Base-by-base conservation (phyloP, 129 eudicot genomes). In the Lactuca sativa region DNA sequence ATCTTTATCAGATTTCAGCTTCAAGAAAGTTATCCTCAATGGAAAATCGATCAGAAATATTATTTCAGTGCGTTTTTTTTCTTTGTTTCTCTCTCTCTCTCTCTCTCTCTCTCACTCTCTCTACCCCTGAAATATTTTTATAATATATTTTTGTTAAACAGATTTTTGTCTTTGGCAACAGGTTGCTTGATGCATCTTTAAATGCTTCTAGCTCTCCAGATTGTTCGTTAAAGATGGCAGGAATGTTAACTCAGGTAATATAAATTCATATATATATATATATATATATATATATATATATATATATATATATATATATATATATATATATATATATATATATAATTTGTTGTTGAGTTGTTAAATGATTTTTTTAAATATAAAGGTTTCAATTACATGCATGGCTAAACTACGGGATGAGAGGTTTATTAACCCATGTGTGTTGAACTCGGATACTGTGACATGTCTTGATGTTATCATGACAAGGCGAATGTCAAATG, bases 321-420 rank as follows among this genome's bases (percentile, higher is more conserved):
- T n/a, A n/a, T n/a, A n/a, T n/a, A n/a, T n/a, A n/a, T n/a, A n/a
- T n/a, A n/a, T n/a, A n/a, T n/a, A n/a, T n/a, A n/a, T n/a, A n/a
- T n/a, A n/a, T 0, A 16, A 43, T 25, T 25, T 25, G 30, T 2
- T 25, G 30, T 25, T 25, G 10, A 48, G 58, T 13, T 48, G n/a
- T 33, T 36, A 55, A 7, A 36, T 63, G 48, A 44, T 36, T 72
- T 63, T 41, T 32, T 21, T 25, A 0, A 25, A 37, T 71, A 4
- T 65, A 32, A 72, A 93, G 99, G 99, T 93, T 73, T 83, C 88
- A 33, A 83, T 90, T 55, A 93, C 99, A 31, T 86, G 97, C 86
- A 93, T 95, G 97, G 96, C 97, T 2, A 95, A 90, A 83, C 68
- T 95, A 21, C 99, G 97, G 8, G 91, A 90, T 76, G 99, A 95